These are phyloP conservation scores for Penicillium maclennaniae DNA, from an alignment of 495 filamentous ascomycete species.

Conservation along the genomic window DNA sequence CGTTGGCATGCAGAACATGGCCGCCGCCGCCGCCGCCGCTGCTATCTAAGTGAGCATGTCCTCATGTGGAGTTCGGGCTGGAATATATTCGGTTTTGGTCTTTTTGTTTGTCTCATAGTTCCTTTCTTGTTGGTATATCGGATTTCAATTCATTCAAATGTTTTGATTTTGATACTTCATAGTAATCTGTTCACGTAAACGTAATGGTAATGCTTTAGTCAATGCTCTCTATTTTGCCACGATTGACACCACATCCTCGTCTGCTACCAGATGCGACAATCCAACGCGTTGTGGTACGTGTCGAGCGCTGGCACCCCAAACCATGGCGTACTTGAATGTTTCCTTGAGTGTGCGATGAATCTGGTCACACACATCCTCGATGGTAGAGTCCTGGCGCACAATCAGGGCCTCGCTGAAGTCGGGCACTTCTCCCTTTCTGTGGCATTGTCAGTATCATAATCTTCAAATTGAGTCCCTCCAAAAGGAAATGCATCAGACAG, in stretches of 20 bases:
- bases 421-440: conserved; percentile 80
- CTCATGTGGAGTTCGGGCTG: conserved; percentile 18
- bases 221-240: conserved; percentile 46
- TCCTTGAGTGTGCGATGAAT: conserved; percentile 95
- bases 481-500: not conserved
- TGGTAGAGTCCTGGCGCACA: conserved; percentile 77
- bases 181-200: not conserved
- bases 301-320: conserved; percentile 94
- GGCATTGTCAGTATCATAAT: not conserved
- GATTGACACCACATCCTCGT: conserved; percentile 98
- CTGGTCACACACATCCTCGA: conserved; percentile 97
- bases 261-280: conserved; percentile 76
- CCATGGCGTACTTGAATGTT: conserved; percentile 96
- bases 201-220: not conserved
- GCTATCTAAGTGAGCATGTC: conserved; percentile 22
- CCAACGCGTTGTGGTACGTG: conserved; percentile 95
- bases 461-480: not conserved
- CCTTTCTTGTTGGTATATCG: conserved; percentile 13
- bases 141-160: conserved; percentile 2
- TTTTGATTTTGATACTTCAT: not conserved
- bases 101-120: conserved; percentile 11
- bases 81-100: conserved; percentile 3
- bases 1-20: conserved; percentile 49
- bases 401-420: conserved; percentile 93
- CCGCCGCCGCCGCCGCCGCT: conserved; percentile 38